phyloP scores from a whole-genome alignment of 1,284 basidiomycete genomes.

The Fomitiporia mediterranea region DNA sequence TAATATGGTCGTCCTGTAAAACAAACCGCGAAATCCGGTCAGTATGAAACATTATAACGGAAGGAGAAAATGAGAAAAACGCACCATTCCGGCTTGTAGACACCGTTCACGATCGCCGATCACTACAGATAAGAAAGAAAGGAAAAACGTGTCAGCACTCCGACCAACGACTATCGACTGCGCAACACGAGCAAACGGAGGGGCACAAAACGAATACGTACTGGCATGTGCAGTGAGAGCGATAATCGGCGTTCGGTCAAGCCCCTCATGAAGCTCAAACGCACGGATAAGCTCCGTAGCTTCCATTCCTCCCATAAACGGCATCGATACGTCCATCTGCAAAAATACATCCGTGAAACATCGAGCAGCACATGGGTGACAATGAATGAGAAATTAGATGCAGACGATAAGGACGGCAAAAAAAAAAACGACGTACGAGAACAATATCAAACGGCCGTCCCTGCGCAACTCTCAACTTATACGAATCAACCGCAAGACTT shows the following conservation, averaged over 20 bases:
- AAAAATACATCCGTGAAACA: slow-evolving; percentile 11
- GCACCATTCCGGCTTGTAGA: slow-evolving; percentile 83
- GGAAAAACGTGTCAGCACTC: slow-evolving; percentile 14
- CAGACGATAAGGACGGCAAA: not conserved
- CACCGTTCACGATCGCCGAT: slow-evolving; percentile 94
- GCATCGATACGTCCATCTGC: slow-evolving; percentile 98
- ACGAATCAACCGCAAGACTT: slow-evolving; percentile 83
- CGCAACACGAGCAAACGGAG: not conserved
- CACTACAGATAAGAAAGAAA: slow-evolving; percentile 48
- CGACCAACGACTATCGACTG: slow-evolving; percentile 4
- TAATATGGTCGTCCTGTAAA: slow-evolving; percentile 60
- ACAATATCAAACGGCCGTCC: slow-evolving; percentile 82
- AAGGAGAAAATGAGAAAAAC: slow-evolving; percentile 19
- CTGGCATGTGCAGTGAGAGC: slow-evolving; percentile 91
- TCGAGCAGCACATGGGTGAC: not conserved
- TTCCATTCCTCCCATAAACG: slow-evolving; percentile 93
- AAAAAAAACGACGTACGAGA: slow-evolving; percentile 54
- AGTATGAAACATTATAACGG: not conserved
- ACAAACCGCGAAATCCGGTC: not conserved
- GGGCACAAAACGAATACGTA: slow-evolving; percentile 36
- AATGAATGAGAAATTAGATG: not conserved
- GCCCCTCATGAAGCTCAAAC: slow-evolving; percentile 74
- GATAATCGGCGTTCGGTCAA: slow-evolving; percentile 86
- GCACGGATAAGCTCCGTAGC: slow-evolving; percentile 78
- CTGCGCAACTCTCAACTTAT: slow-evolving; percentile 72